Evolutionary conservation across 2,329 filamentous ascomycete species (phyloP).

Genomic region (Teratosphaeria epicoccoides): DNA sequence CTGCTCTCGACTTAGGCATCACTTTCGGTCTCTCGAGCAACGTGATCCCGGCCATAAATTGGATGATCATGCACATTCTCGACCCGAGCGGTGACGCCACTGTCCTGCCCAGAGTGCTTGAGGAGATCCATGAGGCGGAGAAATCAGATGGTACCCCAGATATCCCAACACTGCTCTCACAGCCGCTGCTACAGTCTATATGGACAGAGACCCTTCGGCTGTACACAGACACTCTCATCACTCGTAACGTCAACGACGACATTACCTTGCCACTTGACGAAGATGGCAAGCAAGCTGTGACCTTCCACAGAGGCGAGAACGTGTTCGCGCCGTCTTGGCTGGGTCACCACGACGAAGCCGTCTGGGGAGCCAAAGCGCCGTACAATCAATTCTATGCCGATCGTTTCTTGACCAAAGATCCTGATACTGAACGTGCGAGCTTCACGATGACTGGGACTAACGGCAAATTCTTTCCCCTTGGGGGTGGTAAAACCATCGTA

Average conservation of each 20-base stretch:
- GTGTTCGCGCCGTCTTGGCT: slow-evolving; percentile 23
- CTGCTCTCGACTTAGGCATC: slow-evolving; percentile 22
- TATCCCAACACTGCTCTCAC: slow-evolving; percentile 16
- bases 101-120: slow-evolving; percentile 18
- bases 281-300: slow-evolving; percentile 14
- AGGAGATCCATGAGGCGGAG: slow-evolving; percentile 16
- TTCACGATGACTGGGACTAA: slow-evolving; percentile 20
- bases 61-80: slow-evolving; percentile 26
- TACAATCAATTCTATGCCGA: slow-evolving; percentile 18
- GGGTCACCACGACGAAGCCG: slow-evolving; percentile 17
- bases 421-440: slow-evolving; percentile 15
- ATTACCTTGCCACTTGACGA: slow-evolving; percentile 20
- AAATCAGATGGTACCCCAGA: slow-evolving; percentile 18
- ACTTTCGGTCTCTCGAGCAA: slow-evolving; percentile 24
- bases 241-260: slow-evolving; percentile 20
- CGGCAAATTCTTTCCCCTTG: slow-evolving; percentile 25
- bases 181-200: slow-evolving; percentile 26
- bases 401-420: slow-evolving; percentile 18
- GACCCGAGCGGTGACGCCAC: slow-evolving; percentile 15
- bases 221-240: slow-evolving; percentile 24
- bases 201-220: slow-evolving; percentile 26
- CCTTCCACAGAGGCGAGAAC: slow-evolving; percentile 17
- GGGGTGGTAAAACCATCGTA: slow-evolving; percentile 18
- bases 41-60: slow-evolving; percentile 23
- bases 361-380: slow-evolving; percentile 13